Percentiles rank a stretch among this genome's conserved stretches.
Evolutionary conservation across 2,329 filamentous ascomycete genomes (phyloP).

Genomic region (Xylariaceae sp.): DNA sequence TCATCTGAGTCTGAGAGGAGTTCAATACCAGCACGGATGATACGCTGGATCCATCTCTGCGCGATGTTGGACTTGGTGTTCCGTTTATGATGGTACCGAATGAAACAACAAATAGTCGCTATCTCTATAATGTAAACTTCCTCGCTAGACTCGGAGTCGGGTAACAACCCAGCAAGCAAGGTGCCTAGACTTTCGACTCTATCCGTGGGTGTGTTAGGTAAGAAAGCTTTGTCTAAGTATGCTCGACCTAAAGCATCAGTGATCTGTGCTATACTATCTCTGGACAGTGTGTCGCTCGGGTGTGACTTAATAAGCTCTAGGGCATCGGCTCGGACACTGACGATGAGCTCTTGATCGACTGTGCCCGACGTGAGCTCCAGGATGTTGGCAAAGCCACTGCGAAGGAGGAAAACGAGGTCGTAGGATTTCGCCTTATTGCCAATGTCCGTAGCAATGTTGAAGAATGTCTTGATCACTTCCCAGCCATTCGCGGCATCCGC

Average conservation of each 20-base stretch:
- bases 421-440: constrained; percentile 21
- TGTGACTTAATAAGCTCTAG: constrained; percentile 21
- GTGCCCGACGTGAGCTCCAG: constrained; percentile 16
- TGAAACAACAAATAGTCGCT: constrained; percentile 22
- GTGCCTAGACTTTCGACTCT: constrained; percentile 20
- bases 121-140: constrained; percentile 17
- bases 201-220: constrained; percentile 15
- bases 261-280: constrained; percentile 20
- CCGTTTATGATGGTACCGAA: constrained; percentile 27
- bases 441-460: constrained; percentile 23
- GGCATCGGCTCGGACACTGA: constrained; percentile 23
- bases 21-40: constrained; percentile 25
- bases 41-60: constrained; percentile 17
- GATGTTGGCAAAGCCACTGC: constrained; percentile 24
- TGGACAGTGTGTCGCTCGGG: constrained; percentile 22
- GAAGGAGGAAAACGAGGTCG: constrained; percentile 27
- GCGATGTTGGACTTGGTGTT: constrained; percentile 16
- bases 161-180: constrained; percentile 21
- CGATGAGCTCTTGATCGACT: constrained; percentile 18
- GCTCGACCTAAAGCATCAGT: constrained; percentile 21
- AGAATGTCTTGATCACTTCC: constrained; percentile 28
- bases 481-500: constrained; percentile 25
- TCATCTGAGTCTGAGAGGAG: constrained; percentile 28
- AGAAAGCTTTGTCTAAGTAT: constrained; percentile 26
- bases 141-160: constrained; percentile 21